Evolutionary conservation across 371 early-diverging fungal genomes (phyloP).

Genomic region (Rhizopus stolonifer): DNA sequence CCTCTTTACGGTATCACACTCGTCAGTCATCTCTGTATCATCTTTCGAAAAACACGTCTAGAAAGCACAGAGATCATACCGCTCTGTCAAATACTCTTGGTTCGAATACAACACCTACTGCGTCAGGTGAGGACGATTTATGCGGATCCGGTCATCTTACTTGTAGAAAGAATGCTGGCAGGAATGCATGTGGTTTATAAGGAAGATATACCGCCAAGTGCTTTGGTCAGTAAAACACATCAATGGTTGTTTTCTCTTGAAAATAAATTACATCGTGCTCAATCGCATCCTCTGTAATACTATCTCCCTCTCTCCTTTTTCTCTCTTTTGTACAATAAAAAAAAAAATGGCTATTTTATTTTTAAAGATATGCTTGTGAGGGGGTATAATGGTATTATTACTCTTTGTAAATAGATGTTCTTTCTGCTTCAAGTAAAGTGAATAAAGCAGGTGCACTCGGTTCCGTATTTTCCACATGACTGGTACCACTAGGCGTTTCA

Average conservation of each 20-base stretch:
- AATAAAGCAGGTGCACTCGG: background rate
- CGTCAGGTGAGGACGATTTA: slow-evolving; percentile 23
- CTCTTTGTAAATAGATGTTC: too few species aligned
- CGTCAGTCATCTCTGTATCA: slow-evolving; percentile 29
- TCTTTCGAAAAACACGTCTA: slow-evolving; percentile 20
- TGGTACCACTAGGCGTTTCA: background rate
- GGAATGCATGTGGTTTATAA: slow-evolving; percentile 5
- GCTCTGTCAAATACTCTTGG: slow-evolving; percentile 35
- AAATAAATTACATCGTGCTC: background rate
- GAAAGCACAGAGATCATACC: slow-evolving; percentile 18
- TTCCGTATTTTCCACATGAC: background rate
- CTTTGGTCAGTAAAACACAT: slow-evolving; percentile 9
- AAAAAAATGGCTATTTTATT: background rate
- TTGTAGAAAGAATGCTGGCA: slow-evolving; percentile 30
- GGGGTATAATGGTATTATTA: too few species aligned
- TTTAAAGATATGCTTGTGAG: too few species aligned
- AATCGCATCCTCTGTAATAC: background rate
- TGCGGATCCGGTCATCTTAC: slow-evolving; percentile 27
- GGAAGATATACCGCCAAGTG: slow-evolving; percentile 13
- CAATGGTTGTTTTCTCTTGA: slow-evolving; percentile 15
- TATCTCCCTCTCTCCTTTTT: background rate
- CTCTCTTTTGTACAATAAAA: background rate
- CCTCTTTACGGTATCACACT: slow-evolving; percentile 34
- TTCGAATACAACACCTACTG: slow-evolving; percentile 29
- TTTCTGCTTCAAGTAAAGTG: background rate